These are phyloP conservation scores for Omphalotus guepiniiformis DNA, from an alignment of 768 basidiomycete species.

Conservation along the genomic window DNA sequence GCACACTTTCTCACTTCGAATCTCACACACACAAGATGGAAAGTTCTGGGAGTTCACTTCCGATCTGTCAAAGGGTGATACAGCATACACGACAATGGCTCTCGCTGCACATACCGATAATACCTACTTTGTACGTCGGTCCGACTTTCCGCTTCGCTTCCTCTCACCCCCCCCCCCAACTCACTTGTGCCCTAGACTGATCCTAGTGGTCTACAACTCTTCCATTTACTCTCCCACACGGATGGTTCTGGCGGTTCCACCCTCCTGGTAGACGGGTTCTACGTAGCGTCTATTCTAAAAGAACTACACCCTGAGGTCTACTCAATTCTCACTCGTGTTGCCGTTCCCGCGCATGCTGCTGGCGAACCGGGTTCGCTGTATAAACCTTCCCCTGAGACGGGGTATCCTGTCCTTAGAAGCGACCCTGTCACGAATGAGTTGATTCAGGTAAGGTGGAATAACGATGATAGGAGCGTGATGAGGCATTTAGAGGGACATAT, in stretches of 20 bases:
- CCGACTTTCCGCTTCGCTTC: not conserved
- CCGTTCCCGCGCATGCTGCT: conserved; percentile 83
- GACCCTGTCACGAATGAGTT: conserved; percentile 58
- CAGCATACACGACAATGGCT: conserved; percentile 87
- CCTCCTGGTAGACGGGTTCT: conserved; percentile 95
- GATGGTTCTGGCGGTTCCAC: conserved; percentile 82
- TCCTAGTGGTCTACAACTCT: conserved; percentile 92
- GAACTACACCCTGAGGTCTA: conserved; percentile 71
- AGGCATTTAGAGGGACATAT: conserved; percentile 48
- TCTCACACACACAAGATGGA: conserved; percentile 54
- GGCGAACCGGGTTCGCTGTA: conserved; percentile 65
- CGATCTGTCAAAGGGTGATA: conserved; percentile 85
- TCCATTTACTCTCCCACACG: conserved; percentile 86
- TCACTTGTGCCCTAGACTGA: conserved; percentile 56
- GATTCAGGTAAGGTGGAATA: conserved; percentile 87
- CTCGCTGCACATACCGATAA: conserved; percentile 79
- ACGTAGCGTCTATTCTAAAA: conserved; percentile 77
- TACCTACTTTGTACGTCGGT: conserved; percentile 55
- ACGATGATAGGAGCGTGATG: conserved; percentile 87
- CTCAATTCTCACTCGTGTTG: conserved; percentile 58
- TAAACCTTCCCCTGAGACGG: conserved; percentile 48
- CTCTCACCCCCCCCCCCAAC: not conserved
- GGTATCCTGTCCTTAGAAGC: conserved; percentile 72
- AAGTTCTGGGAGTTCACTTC: conserved; percentile 98
- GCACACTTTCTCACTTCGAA: not conserved